Percentiles rank a stretch among this genome's conserved stretches.
Conservation (phyloP, 148 eudicot species). For the Cornus controversa region DNA sequence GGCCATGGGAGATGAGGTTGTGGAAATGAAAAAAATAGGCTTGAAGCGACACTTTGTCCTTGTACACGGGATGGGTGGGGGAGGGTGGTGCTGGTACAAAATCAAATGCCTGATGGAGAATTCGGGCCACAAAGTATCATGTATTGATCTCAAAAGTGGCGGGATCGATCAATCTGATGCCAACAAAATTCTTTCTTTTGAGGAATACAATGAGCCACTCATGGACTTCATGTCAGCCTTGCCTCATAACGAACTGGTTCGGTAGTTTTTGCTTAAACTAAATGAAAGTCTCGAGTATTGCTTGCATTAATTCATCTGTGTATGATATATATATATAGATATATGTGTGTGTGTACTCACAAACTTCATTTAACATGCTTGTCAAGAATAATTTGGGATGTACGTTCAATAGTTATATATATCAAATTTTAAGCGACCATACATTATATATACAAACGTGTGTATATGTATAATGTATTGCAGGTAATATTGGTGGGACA, state of each 20-base stretch:
- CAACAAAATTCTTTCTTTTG: slow-evolving; percentile 39
- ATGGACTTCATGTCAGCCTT: slow-evolving; percentile 53
- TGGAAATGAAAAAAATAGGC: slow-evolving; percentile 22
- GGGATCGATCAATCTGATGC: slow-evolving; percentile 53
- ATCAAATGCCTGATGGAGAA: slow-evolving; percentile 57
- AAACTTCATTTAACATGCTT: too few relatives aligned
- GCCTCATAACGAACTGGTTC: slow-evolving; percentile 54
- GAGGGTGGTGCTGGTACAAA: slow-evolving; percentile 93
- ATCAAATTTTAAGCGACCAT: too few relatives aligned
- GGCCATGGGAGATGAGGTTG: background rate
- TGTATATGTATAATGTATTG: too few relatives aligned
- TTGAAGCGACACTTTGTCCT: slow-evolving; percentile 54
- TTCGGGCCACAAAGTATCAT: slow-evolving; percentile 56
- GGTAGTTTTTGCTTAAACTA: too few relatives aligned
- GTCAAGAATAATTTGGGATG: too few relatives aligned
- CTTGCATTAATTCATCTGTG: too few relatives aligned
- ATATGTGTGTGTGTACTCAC: too few relatives aligned
- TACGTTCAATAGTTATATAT: too few relatives aligned
- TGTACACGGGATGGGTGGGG: slow-evolving; percentile 69
- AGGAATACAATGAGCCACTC: slow-evolving; percentile 69
- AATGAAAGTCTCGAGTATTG: too few relatives aligned
- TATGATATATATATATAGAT: too few relatives aligned
- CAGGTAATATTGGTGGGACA: slow-evolving; percentile 94
- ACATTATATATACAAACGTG: too few relatives aligned
- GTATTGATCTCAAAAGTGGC: slow-evolving; percentile 65